A percentile compares a stretch with the other conserved stretches of the same genome.
phyloP scores from a whole-genome alignment of 192 early-diverging fungal species.

The Chytriomyces sp. region DNA sequence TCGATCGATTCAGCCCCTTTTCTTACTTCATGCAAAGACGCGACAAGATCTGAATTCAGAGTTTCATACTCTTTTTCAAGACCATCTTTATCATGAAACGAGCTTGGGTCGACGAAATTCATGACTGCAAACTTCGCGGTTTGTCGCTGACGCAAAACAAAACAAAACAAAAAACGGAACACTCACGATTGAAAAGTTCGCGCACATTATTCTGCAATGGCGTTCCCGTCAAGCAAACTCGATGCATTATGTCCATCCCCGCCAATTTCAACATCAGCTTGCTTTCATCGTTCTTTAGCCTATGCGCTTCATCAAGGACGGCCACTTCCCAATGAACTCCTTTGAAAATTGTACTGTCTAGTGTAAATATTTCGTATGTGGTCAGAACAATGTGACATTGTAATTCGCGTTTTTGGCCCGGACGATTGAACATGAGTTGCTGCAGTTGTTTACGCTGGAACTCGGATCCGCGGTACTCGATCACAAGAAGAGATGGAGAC shows the following conservation, averaged over 20 bases:
- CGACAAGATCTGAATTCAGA: neutral
- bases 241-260: constrained; percentile 54
- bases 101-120: constrained; percentile 52
- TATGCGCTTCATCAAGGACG: constrained; percentile 78
- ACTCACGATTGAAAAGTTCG: constrained; percentile 68
- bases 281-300: constrained; percentile 73
- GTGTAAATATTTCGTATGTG: constrained; percentile 64
- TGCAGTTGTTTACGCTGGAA: constrained; percentile 51
- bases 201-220: constrained; percentile 64
- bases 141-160: neutral
- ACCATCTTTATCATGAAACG: constrained; percentile 63
- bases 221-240: constrained; percentile 68
- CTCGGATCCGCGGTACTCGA: constrained; percentile 59
- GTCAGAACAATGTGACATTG: constrained; percentile 75
- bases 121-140: constrained; percentile 37
- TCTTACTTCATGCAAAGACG: too few species aligned
- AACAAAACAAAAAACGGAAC: constrained; percentile 58
- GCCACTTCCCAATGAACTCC: constrained; percentile 64
- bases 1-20: too few species aligned
- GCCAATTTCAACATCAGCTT: constrained; percentile 59
- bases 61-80: constrained; percentile 31
- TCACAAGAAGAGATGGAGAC: constrained; percentile 33
- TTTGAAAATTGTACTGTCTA: constrained; percentile 50
- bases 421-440: constrained; percentile 55
- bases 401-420: neutral